Evolutionary conservation across 2,329 filamentous ascomycete species (phyloP), one percentile per base, ranked within the genome.

Genomic region (Paracorniculantispora psalliotae): DNA sequence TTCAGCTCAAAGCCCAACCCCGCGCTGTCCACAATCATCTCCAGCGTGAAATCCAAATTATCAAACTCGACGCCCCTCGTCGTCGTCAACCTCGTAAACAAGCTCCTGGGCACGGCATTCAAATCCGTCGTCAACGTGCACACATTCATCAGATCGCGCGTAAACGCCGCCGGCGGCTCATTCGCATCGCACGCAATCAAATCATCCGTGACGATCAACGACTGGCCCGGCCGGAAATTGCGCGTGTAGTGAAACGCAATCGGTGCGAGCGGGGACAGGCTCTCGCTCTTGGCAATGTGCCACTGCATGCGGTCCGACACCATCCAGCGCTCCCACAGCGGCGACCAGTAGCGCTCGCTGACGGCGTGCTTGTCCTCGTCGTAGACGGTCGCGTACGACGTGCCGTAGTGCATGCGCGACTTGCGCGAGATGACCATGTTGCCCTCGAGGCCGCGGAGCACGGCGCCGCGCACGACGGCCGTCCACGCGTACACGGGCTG

Each of bases 191-290:
- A 91, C 4, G 87, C 88, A 61, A 92, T 90, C 39, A 93, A 76
- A 66, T 93, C 89, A 71, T 93, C 90, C 54, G 90, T 89, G 6
- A 93, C 90, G 4, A 91, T 73, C 7, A 92, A 81, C 0, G 87
- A 89, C 72, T 92, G 90, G 0, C 88, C 87, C 0, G 89, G 88
- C 1, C 89, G 84, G 75, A 93, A 93, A 72, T 92, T 93, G 62
- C 90, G 86, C 3, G 90, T 92, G 74, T 92, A 93, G 76, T 92
- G 89, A 73, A 93, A 92, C 2, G 88, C 88, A 60, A 92, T 87
- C 0, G 90, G 89, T 1, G 83, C 80, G 1, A 85, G 77, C n/a
- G 89, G 86, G 8, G 88, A 91, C 39, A 92, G 82, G 39, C 88
- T 83, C 65, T 91, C 88, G 60, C 88, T 89, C 86, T 91, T 91